These are phyloP conservation scores for Didymosphaeria variabile DNA, from an alignment of 2,329 filamentous ascomycete genomes.

Conservation along the genomic window DNA sequence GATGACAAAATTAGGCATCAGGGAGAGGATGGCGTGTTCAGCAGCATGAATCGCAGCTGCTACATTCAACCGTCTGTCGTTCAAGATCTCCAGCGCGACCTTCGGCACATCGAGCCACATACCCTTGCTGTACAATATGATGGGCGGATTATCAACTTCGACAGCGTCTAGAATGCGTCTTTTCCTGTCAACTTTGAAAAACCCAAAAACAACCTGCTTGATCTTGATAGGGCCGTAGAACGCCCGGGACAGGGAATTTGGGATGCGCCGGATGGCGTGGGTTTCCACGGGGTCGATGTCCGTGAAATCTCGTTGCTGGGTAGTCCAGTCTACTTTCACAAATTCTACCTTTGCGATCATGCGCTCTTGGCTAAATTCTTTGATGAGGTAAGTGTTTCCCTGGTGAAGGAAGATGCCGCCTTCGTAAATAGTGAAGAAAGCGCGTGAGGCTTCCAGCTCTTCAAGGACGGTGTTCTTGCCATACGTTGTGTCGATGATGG, in stretches of 20 bases:
- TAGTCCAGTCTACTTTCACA: constrained; percentile 95
- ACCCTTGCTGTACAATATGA: constrained; percentile 83
- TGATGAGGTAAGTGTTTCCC: constrained; percentile 90
- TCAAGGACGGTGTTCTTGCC: constrained; percentile 86
- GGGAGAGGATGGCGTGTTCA: constrained; percentile 85
- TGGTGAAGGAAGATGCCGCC: constrained; percentile 97
- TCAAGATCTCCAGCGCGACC: constrained; percentile 79
- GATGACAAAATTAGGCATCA: constrained; percentile 91
- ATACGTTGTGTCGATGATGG: constrained; percentile 87
- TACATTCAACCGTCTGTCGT: constrained; percentile 75
- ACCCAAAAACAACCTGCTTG: constrained; percentile 89
- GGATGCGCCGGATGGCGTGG: constrained; percentile 81
- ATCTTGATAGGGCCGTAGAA: constrained; percentile 90
- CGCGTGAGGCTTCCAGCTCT: constrained; percentile 94
- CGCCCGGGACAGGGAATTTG: constrained; percentile 70
- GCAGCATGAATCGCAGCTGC: constrained; percentile 93
- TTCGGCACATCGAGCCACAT: constrained; percentile 96
- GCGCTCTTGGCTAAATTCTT: constrained; percentile 82
- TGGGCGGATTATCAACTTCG: constrained; percentile 90
- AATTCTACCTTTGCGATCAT: constrained; percentile 87
- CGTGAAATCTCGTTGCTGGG: constrained; percentile 89
- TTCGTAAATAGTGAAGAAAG: constrained; percentile 95
- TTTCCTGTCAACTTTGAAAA: constrained; percentile 93
- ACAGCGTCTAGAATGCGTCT: constrained; percentile 89
- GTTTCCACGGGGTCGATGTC: constrained; percentile 95